Percentiles rank a stretch among this genome's conserved stretches.
Conservation (phyloP, 768 basidiomycete genomes). For the Mycena maculata region DNA sequence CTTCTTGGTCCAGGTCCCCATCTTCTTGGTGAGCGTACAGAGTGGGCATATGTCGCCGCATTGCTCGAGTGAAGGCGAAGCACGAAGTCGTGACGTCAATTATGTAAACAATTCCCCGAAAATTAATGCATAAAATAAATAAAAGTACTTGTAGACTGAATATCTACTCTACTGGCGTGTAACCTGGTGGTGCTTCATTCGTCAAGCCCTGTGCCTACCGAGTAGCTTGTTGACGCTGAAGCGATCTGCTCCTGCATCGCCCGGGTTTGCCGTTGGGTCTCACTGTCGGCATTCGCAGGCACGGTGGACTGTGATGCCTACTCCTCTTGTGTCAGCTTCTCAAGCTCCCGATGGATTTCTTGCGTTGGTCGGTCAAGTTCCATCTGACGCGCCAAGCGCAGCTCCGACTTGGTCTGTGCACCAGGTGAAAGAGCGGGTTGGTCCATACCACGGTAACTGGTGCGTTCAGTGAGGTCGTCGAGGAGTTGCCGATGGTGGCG, state of each 20-base stretch:
- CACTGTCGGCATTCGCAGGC: background rate
- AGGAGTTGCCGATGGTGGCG: background rate
- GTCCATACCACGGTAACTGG: too few relatives aligned
- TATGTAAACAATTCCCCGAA: background rate
- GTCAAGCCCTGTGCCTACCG: background rate
- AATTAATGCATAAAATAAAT: too few relatives aligned
- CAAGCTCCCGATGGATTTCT: background rate
- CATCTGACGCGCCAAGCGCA: background rate
- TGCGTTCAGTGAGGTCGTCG: background rate
- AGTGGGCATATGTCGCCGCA: slow-evolving; percentile 73
- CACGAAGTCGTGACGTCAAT: background rate
- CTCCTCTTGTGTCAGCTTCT: background rate
- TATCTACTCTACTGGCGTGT: background rate
- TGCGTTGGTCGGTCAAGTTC: background rate
- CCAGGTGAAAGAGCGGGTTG: background rate
- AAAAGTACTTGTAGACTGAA: too few relatives aligned
- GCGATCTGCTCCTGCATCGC: background rate
- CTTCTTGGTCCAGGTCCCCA: slow-evolving; percentile 62
- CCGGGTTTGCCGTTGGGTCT: background rate
- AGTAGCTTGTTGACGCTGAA: background rate
- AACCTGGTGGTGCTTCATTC: background rate
- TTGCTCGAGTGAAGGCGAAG: slow-evolving; percentile 25
- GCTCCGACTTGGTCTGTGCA: slow-evolving; percentile 24
- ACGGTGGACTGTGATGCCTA: background rate
- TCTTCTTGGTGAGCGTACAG: slow-evolving; percentile 74